phyloP scores from a whole-genome alignment of 345 rosid genomes.

The Eucalyptus marginata region DNA sequence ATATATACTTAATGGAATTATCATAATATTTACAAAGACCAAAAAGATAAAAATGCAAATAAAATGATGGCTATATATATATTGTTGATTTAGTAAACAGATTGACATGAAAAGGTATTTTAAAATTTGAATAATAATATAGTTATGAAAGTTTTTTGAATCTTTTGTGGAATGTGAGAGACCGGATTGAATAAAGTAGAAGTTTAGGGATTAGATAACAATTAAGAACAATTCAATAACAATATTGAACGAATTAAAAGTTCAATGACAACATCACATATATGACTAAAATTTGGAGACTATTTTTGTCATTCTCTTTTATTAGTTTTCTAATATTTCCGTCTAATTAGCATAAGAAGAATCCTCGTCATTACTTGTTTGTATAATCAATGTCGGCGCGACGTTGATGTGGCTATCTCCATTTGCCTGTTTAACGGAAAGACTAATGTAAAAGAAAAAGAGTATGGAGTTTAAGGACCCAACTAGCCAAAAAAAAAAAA shows the following conservation, averaged over 20 bases:
- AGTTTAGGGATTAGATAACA: neutral
- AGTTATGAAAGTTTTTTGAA: too few species aligned
- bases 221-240: too few species aligned
- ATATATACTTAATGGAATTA: neutral
- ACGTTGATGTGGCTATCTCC: too few species aligned
- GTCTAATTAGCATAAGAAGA: too few species aligned
- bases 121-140: too few species aligned
- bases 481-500: neutral
- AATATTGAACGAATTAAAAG: too few species aligned
- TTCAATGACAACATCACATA: too few species aligned
- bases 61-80: neutral
- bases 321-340: too few species aligned
- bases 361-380: too few species aligned
- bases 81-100: neutral
- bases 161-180: neutral
- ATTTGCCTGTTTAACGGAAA: too few species aligned
- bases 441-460: neutral
- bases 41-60: neutral
- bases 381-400: too few species aligned
- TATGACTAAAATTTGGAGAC: neutral
- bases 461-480: neutral
- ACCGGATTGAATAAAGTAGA: neutral
- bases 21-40: neutral
- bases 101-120: neutral
- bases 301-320: too few species aligned